A percentile compares a stretch with the other conserved stretches of the same genome.
These are phyloP conservation scores for Taphrina confusa DNA, from an alignment of 1,139 yeast species.

Conservation along the genomic window DNA sequence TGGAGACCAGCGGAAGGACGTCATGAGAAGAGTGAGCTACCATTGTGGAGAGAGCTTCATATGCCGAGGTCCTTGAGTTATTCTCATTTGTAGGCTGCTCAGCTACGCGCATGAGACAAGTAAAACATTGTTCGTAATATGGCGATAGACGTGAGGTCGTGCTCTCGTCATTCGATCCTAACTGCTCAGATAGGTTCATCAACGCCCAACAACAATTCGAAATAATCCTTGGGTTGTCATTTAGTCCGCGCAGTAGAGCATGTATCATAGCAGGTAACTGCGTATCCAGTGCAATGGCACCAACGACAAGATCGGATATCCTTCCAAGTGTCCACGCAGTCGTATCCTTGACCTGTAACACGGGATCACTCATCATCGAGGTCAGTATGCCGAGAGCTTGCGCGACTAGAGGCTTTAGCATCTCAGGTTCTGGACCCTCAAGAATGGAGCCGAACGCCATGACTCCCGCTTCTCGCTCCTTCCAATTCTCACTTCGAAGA, in stretches of 20 bases:
- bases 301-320: conserved; percentile 83
- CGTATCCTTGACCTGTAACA: conserved; percentile 88
- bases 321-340: conserved; percentile 99
- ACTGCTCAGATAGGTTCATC: conserved; percentile 84
- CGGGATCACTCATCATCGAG: conserved; percentile 67
- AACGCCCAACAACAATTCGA: conserved; percentile 98
- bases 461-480: conserved; percentile 92
- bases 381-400: conserved; percentile 84
- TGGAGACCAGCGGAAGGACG: conserved; percentile 67
- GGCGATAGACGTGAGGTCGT: conserved; percentile 69
- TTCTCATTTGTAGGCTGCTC: conserved; percentile 72
- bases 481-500: conserved; percentile 67
- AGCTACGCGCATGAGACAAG: conserved; percentile 63
- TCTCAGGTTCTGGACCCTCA: conserved; percentile 86
- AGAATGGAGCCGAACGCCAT: conserved; percentile 98
- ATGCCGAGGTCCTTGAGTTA: conserved; percentile 91
- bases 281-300: conserved; percentile 65
- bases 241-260: conserved; percentile 74
- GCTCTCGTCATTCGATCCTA: conserved; percentile 56
- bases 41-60: conserved; percentile 83
- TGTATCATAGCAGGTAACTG: conserved; percentile 70
- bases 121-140: conserved; percentile 68
- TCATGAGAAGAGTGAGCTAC: conserved; percentile 74
- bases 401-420: conserved; percentile 64
- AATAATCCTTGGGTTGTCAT: conserved; percentile 87